Evolutionary conservation across 2,329 filamentous ascomycete species (phyloP), one percentile per base, ranked within the genome.

Genomic region (Xylaria sp.): DNA sequence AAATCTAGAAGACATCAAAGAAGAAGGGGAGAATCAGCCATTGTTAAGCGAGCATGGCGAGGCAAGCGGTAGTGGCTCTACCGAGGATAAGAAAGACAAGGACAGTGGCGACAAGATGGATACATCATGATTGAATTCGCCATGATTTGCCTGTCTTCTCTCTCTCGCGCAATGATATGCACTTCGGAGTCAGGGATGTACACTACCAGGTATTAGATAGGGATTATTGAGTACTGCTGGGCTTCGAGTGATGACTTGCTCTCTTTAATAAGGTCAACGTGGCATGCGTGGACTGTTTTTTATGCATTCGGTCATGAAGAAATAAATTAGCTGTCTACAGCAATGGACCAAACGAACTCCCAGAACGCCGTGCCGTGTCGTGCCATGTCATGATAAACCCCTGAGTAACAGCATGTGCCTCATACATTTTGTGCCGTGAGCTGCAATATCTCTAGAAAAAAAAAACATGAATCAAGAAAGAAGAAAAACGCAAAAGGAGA

Each of bases 51-150:
- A 86, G 67, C 79, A 84, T 62, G 86, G 86, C 34, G 83, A 88
- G 74, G 79, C 85, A 16, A 87, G 86, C 69, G 84, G 84, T 55
- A 84, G 81, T 70, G 79, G 80, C 49, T 69, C 69, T 73, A 75
- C 76, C 63, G 74, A 71, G 68, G 69, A 68, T 71, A 79, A 70
- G 71, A 80, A 81, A 68, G 77, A 79, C 61, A 78, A 80, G 66
- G 82, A 83, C 57, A 79, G 81, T 69, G 79, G 79, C 52, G 90
- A 94, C 75, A 92, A 89, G 83, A 96, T 96, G 92, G 92, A 96
- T 75, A 95, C 88, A 63, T 91, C 91, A 76, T 92, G 81, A 79
- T 68, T 61, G 2, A 52, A 61, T 47, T 51, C 49, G 47, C 6
- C 11, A 19, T 30, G 47, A 30, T 39, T 59, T 37, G 18, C 50